Percentiles rank a stretch among this genome's conserved stretches.
These are phyloP conservation scores for Blakeslea trispora DNA, from an alignment of 371 early-diverging fungal genomes.

Conservation along the genomic window DNA sequence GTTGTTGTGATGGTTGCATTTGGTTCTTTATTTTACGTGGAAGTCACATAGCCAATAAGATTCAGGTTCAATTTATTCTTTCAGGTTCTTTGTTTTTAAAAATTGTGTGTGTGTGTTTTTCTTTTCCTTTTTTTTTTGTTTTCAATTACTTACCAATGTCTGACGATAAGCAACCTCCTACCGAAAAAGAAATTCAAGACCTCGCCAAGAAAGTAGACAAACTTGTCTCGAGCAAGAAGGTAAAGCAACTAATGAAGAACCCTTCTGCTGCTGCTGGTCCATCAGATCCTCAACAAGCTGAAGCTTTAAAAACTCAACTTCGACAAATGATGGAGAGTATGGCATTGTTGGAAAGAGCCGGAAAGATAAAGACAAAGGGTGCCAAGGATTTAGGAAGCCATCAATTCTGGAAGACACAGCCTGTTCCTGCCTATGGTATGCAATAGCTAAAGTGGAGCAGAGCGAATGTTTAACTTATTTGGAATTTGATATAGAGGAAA, in stretches of 20 bases:
- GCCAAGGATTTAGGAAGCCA: constrained; percentile 64
- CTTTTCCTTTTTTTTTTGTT: neutral
- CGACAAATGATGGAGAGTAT: constrained; percentile 43
- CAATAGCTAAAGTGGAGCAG: neutral
- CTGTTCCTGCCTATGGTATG: constrained; percentile 80
- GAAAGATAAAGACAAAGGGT: constrained; percentile 22
- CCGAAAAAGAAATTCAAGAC: constrained; percentile 33
- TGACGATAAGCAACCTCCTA: constrained; percentile 19
- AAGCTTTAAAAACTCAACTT: constrained; percentile 36
- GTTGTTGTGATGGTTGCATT: neutral
- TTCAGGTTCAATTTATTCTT: neutral
- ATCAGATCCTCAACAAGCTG: constrained; percentile 5
- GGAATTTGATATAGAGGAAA: constrained; percentile 54
- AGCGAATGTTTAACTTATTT: neutral
- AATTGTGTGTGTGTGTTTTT: no score
- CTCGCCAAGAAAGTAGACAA: constrained; percentile 32
- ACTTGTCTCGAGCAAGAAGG: constrained; percentile 19
- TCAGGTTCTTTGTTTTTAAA: constrained; percentile 4
- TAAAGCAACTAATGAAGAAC: constrained; percentile 9
- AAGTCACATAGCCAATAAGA: neutral
- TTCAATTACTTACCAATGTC: constrained; percentile 5
- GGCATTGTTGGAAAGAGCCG: constrained; percentile 36
- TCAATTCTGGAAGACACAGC: constrained; percentile 97
- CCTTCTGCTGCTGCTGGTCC: constrained; percentile 8
- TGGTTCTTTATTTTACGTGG: neutral